Evolutionary conservation across 805 yeast genomes (phyloP), one percentile per base, ranked within the genome.

Genomic region (Wickerhamiella nectarea): DNA sequence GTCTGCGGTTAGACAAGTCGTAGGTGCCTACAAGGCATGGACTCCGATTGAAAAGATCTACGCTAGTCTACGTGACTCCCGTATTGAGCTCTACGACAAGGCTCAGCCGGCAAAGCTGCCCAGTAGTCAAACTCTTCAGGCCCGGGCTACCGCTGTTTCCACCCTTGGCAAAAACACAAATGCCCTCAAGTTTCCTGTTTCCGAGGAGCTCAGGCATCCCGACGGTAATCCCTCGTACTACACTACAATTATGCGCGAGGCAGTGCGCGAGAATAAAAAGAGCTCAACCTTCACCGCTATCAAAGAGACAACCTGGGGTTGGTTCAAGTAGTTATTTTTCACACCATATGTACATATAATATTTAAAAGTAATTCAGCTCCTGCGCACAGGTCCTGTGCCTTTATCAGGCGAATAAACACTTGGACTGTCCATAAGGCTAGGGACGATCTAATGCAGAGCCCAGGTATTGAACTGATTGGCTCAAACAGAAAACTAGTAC

Each of bases 201-300:
- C 54, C 45, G 80, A 75, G 36, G 80, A 80, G 56, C 61, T 86
- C 50, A 61, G 74, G 54, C 68, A 61, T 51, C 96, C 96, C n/a
- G 77, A 78, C 54, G 95, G 95, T 1, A 82, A 84, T 60, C 85
- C 94, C 2, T 60, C 69, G 38, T 86, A 86, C 57, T 86, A 86
- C 56, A 72, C 69, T 34, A 70, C 91, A 55, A 67, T 86, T 43
- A 51, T 79, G 61, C 68, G 70, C 21, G 94, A 84, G 58, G 71
- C 86, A 34, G 67, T 70, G 47, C 87, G 89, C 19, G 77, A 78
- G 54, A 70, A 72, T 55, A 78, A 74, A 59, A 94, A 82, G 61
- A 70, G 73, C 12, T 46, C 59, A n/a, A 60, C 79, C 41, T 58
- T 72, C 43, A 64, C 75, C 33, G 93, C 91, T 17, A 55, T 81